Evolutionary conservation across 495 filamentous ascomycete genomes (phyloP), one percentile per base, ranked within the genome.

Genomic region (Antarctomyces pellizariae): DNA sequence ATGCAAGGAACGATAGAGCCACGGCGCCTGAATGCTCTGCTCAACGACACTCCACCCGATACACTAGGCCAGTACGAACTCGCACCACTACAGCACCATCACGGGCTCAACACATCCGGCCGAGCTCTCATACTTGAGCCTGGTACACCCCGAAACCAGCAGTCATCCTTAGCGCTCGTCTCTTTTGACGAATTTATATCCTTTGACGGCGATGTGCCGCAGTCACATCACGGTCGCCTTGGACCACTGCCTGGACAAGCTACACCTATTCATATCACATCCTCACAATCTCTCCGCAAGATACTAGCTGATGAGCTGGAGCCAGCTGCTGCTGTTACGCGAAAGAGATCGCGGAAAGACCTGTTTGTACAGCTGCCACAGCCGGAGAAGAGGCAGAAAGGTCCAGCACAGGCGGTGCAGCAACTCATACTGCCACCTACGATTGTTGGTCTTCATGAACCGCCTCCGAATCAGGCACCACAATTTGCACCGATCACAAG

Each of bases 391-490:
- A 64, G 63, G 33, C 58, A 57, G 26, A 63, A 59, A 26, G 54
- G 58, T 14, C 39, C 48, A 2, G 51, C 59, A 30, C 53, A 54
- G 32, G 48, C 57, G 3, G 52, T 57, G 27, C n/a, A n/a, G n/a
- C n/a, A n/a, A n/a, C n/a, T n/a, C n/a, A n/a, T n/a, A n/a, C n/a
- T n/a, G 47, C 41, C 61, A 12, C 59, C 71, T 30, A 75, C 78
- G 35, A 60, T 82, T 21, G 69, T 72, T 40, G 71, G 71, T n/a
- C 48, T 79, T 17, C 67, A 72, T 38, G 71, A 77, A 36, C 75
- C 75, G 1, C 75, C 75, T 3, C 74, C 72, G 7, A 67, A 76
- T 40, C n/a, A n/a, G n/a, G 64, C 71, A 25, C 64, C 66, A 13
- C 52, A 76, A 6, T 72, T 79, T 34, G 71, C 75, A 0, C 74